Evolutionary conservation across 176 grass and related monocot species (phyloP).

Genomic region (Guadua angustifolia): DNA sequence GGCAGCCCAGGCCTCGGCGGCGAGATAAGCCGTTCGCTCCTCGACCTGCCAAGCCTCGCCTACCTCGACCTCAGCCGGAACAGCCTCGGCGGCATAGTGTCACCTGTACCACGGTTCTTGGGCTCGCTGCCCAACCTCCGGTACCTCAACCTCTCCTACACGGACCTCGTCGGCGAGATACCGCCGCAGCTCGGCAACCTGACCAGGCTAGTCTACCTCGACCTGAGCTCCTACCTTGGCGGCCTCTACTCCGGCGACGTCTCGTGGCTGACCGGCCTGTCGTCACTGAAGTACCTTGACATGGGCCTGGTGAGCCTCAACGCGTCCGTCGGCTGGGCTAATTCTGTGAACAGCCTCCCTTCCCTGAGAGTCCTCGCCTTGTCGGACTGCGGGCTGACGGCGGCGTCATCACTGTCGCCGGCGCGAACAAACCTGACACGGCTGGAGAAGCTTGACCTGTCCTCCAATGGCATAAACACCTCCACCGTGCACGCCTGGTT

Average conservation of each 20-base stretch:
- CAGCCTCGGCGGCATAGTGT: background rate
- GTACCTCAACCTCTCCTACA: slow-evolving; percentile 35
- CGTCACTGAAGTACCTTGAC: background rate
- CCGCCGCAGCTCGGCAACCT: no score
- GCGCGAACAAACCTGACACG: background rate
- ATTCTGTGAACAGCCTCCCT: background rate
- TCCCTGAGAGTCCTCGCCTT: slow-evolving; percentile 4
- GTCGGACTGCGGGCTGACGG: background rate
- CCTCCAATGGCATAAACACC: slow-evolving; percentile 1
- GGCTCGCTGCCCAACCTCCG: slow-evolving; percentile 15
- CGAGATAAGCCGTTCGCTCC: slow-evolving; percentile 17
- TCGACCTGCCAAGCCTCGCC: background rate
- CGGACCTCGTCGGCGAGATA: no score
- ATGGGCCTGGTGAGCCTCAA: background rate
- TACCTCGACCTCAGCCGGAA: slow-evolving; percentile 34
- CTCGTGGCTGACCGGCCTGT: no score
- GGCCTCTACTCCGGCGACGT: no score
- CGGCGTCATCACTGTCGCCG: background rate
- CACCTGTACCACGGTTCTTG: background rate
- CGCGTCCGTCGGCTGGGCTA: background rate
- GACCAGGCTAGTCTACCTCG: no score
- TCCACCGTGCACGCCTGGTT: slow-evolving; percentile 29
- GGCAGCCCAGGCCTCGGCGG: background rate
- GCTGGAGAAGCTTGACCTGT: slow-evolving; percentile 33
- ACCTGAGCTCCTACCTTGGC: no score